These are phyloP conservation scores for Chenopodium berlandieri DNA, from an alignment of 148 eudicot genomes.

Conservation along the genomic window DNA sequence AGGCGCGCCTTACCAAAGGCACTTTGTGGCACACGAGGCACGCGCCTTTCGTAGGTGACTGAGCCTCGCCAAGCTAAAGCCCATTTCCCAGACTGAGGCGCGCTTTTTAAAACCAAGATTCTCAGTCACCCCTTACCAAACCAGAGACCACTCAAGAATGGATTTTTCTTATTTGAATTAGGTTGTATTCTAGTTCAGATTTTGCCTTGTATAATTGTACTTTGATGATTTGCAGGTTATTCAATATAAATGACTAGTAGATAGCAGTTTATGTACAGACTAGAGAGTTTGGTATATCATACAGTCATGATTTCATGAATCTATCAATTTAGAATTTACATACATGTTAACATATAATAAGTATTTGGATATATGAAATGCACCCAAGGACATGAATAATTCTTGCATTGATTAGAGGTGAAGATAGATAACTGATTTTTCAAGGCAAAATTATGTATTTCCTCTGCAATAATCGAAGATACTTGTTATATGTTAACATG, in stretches of 20 bases:
- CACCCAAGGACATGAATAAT: neutral
- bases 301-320: no score
- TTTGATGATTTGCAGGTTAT: neutral
- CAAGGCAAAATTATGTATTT: neutral
- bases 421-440: neutral
- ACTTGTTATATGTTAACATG: neutral
- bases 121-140: no score
- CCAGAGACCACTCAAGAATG: neutral
- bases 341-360: no score
- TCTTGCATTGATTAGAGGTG: neutral
- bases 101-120: no score
- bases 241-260: neutral
- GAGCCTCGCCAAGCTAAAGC: no score
- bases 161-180: neutral
- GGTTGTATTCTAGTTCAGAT: neutral
- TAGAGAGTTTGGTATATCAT: no score
- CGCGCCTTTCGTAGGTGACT: no score
- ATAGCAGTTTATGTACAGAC: neutral
- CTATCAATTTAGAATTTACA: no score
- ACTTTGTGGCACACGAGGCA: no score
- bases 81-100: no score
- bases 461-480: no score
- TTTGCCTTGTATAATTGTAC: neutral
- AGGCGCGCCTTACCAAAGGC: no score
- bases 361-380: neutral